Evolutionary conservation across 2,329 filamentous ascomycete species (phyloP).

Genomic region (Beauveria sp.): DNA sequence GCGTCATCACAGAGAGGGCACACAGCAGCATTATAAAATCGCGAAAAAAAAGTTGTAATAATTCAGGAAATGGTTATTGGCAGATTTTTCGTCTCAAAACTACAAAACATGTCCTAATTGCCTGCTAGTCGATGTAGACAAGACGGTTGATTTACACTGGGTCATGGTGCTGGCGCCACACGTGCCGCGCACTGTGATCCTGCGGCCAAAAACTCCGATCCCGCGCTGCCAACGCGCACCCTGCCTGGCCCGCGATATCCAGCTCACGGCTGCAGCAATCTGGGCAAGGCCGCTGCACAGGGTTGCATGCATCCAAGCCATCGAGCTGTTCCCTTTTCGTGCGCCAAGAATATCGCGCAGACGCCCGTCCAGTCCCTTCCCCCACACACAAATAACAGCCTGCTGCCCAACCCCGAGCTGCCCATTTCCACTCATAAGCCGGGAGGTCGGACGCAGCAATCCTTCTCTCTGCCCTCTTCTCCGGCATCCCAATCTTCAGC

Average conservation of each 20-base stretch:
- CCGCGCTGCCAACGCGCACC: background rate
- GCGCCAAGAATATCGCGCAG: constrained; percentile 8
- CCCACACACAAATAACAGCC: background rate
- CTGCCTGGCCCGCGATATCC: background rate
- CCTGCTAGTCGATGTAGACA: background rate
- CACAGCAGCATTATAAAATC: background rate
- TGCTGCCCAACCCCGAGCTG: constrained; percentile 5
- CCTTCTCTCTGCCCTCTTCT: background rate
- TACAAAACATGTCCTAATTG: background rate
- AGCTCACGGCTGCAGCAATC: background rate
- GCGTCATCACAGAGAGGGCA: background rate
- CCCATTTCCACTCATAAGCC: background rate
- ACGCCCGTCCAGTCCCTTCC: background rate
- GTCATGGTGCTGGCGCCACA: background rate
- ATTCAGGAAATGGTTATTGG: background rate
- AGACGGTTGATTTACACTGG: constrained; percentile 1
- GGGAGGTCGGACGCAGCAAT: background rate
- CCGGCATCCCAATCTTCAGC: background rate
- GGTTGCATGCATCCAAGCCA: background rate
- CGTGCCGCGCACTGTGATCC: background rate
- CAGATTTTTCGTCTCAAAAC: background rate
- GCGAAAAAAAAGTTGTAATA: background rate
- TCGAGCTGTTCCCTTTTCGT: background rate
- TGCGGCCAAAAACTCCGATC: background rate
- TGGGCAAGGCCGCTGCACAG: background rate